Base-by-base conservation (phyloP, 257 asterid genomes). In the Primulina huaijiensis region DNA sequence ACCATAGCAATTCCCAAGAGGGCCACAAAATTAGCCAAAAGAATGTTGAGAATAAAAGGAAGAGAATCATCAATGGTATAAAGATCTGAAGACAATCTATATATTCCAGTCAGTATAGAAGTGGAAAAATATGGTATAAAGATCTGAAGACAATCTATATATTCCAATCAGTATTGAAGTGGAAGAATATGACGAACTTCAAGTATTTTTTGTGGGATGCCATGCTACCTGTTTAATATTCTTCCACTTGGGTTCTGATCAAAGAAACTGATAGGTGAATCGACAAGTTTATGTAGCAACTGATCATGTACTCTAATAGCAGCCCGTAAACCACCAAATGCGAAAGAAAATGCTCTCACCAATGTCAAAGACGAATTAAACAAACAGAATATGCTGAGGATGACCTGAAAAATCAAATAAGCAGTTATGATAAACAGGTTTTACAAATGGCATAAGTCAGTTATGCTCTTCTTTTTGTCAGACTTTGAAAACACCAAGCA, bases 1-100 rank as follows among this genome's bases (percentile, higher is more conserved):
- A 90, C 92, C 52, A 92, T 56, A 64, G 88, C 76, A 69, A 92
- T 90, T 66, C 98, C 98, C 34, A 90, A 66, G 70, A 92, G 96
- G 79, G 97, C 95, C 68, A 90, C 88, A 53, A 92, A 84, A 80
- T 92, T 92, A 76, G 98, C 95, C 62, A 92, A 89, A 76, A 92
- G 95, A 78, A 92, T 87, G 86, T 92, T 92, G 89, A 92, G 96
- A 72, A 90, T 90, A 77, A 92, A 92, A 20, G 97, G 98, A 85
- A 90, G 98, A 68, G 97, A 87, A 82, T 90, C 98, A 56, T 92
- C 98, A 56, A 92, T 87, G 71, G 96, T 90, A 81, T 90, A 92
- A 70, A 92, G 96, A 84, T 92, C 97, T 77, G 98, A 92, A 74
- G 98, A 92, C 74, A 92, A 67, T 80, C 98, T 92, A 72, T 68